A percentile compares a stretch with the other conserved stretches of the same genome.
These are phyloP conservation scores for Fusarium kyushuense DNA, from an alignment of 2,329 filamentous ascomycete species.

Conservation along the genomic window DNA sequence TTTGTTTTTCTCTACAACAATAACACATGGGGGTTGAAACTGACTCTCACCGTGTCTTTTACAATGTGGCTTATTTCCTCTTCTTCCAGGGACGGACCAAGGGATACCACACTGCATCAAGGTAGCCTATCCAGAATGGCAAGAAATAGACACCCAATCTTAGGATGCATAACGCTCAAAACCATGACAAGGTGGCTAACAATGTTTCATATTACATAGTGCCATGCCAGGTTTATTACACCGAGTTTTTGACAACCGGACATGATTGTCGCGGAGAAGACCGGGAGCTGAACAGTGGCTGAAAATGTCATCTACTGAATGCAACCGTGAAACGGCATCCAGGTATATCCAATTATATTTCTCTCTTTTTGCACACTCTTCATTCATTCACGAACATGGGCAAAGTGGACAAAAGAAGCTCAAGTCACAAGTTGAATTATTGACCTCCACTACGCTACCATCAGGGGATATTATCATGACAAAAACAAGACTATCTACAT, in stretches of 20 bases:
- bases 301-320: background rate
- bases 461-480: slow-evolving; percentile 35
- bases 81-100: slow-evolving; percentile 10
- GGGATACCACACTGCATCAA: slow-evolving; percentile 13
- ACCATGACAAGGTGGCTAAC: background rate
- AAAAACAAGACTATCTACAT: slow-evolving; percentile 34
- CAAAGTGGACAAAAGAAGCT: background rate
- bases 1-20: too few species aligned
- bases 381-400: background rate
- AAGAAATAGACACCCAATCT: background rate
- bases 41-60: background rate
- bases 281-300: slow-evolving; percentile 1
- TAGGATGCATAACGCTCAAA: background rate
- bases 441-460: slow-evolving; percentile 29
- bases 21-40: background rate
- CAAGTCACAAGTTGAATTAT: slow-evolving; percentile 32
- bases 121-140: background rate
- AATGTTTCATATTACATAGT: background rate
- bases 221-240: background rate
- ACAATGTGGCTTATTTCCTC: background rate
- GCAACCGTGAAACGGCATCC: background rate
- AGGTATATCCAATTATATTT: background rate
- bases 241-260: background rate
- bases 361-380: background rate
- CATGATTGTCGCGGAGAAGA: slow-evolving; percentile 21